phyloP scores from a whole-genome alignment of 345 rosid species.

The Heritiera fomes region DNA sequence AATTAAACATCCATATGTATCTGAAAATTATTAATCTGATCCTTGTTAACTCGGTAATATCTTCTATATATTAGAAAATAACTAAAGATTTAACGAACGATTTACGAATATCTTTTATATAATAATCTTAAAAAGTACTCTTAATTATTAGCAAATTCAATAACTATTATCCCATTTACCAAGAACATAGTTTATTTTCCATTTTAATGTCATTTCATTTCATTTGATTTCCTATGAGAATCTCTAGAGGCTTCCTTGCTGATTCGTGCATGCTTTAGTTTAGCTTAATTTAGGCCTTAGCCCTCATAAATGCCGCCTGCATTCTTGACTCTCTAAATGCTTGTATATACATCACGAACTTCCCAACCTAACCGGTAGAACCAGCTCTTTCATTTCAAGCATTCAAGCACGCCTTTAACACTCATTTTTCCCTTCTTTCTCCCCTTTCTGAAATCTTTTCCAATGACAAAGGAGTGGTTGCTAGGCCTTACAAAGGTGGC shows the following conservation, averaged over 20 bases:
- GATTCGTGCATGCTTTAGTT: constrained; percentile 10
- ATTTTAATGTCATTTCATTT: no score
- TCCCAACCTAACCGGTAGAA: constrained; percentile 3
- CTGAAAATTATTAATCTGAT: no score
- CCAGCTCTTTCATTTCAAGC: neutral
- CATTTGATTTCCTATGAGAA: no score
- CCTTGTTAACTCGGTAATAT: no score
- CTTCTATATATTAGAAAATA: no score
- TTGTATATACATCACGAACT: constrained; percentile 7
- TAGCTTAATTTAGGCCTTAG: constrained; percentile 8
- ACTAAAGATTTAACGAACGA: no score
- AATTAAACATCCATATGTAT: no score
- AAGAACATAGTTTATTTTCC: no score
- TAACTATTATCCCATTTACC: no score
- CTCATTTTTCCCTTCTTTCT: neutral
- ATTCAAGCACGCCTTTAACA: neutral
- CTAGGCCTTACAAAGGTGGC: constrained; percentile 24
- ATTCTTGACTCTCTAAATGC: constrained; percentile 27
- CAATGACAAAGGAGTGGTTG: constrained; percentile 27
- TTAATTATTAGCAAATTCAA: no score
- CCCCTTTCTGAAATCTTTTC: neutral
- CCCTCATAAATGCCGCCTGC: constrained; percentile 27
- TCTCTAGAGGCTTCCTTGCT: neutral
- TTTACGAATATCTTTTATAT: no score
- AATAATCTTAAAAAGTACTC: no score